phyloP scores from a whole-genome alignment of 2,329 filamentous ascomycete genomes.

The Epichloe festucae region DNA sequence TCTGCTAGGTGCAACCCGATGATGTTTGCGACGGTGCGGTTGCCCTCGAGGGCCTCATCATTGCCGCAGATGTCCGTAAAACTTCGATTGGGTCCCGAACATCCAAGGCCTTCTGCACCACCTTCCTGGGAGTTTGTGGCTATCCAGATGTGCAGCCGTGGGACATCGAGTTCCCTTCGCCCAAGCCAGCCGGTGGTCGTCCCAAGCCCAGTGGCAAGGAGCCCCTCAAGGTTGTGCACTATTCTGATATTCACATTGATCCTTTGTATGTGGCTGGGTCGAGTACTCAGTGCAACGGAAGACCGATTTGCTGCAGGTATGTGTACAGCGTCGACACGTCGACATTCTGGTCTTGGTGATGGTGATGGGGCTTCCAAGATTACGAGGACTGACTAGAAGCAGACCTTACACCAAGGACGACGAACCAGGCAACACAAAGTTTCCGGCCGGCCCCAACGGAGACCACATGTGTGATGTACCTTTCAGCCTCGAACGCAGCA shows the following conservation, averaged over 20 bases:
- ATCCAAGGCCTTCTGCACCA: conserved; percentile 37
- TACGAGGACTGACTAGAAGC: conserved; percentile 2
- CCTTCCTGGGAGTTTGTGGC: conserved; percentile 36
- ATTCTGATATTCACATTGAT: conserved; percentile 48
- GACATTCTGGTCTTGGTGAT: no score
- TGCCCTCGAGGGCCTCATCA: conserved; percentile 37
- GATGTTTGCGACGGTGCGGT: conserved; percentile 44
- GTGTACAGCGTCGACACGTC: conserved; percentile 1
- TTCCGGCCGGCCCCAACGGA: conserved; percentile 38
- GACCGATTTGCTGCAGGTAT: conserved; percentile 46
- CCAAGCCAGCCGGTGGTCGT: conserved; percentile 24
- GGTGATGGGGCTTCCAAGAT: no score
- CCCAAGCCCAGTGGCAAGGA: conserved; percentile 29
- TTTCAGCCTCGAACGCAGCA: conserved; percentile 36
- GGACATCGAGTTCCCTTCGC: conserved; percentile 29
- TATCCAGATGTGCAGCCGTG: conserved; percentile 32
- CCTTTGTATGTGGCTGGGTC: conserved; percentile 39
- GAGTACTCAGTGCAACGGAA: conserved; percentile 37
- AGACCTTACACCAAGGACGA: conserved; percentile 34
- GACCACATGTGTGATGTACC: conserved; percentile 42
- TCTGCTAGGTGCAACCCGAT: conserved; percentile 31
- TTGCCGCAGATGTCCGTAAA: conserved; percentile 34
- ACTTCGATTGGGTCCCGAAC: conserved; percentile 35
- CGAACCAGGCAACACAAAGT: conserved; percentile 32
- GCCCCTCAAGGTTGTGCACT: conserved; percentile 43